A percentile compares a stretch with the other conserved stretches of the same genome.
Conservation (phyloP, 768 basidiomycete genomes). For the Suillus placidus region DNA sequence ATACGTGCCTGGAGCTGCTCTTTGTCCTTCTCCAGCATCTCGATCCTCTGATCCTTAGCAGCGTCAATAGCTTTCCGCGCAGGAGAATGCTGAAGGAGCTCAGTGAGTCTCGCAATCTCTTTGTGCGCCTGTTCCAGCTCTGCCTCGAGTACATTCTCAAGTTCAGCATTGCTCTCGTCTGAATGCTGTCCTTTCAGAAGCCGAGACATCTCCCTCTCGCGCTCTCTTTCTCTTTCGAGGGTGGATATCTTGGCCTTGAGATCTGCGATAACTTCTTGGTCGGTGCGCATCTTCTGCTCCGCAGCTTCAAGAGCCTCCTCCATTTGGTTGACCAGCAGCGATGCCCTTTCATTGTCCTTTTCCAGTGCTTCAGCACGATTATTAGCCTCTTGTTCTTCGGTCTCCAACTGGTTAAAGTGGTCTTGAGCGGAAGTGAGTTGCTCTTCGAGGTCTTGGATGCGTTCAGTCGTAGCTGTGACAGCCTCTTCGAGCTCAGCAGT, state of each 20-base stretch:
- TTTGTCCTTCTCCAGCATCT: slow-evolving; percentile 74
- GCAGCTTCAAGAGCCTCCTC: slow-evolving; percentile 77
- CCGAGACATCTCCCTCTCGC: slow-evolving; percentile 27
- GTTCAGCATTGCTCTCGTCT: slow-evolving; percentile 52
- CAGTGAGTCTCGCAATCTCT: slow-evolving; percentile 73
- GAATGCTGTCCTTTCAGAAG: slow-evolving; percentile 20
- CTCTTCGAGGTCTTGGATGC: slow-evolving; percentile 57
- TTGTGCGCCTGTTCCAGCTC: slow-evolving; percentile 78
- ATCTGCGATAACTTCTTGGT: slow-evolving; percentile 54
- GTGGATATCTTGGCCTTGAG: slow-evolving; percentile 53
- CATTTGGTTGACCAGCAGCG: slow-evolving; percentile 65
- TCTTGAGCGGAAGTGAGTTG: slow-evolving; percentile 52
- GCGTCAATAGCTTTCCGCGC: slow-evolving; percentile 77
- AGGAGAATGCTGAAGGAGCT: slow-evolving; percentile 69
- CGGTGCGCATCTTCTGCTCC: slow-evolving; percentile 68
- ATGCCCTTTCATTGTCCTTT: slow-evolving; percentile 52
- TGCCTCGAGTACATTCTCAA: slow-evolving; percentile 63
- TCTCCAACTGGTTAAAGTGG: slow-evolving; percentile 45
- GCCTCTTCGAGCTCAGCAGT: slow-evolving; percentile 63
- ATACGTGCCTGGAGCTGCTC: slow-evolving; percentile 77
- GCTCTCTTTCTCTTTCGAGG: slow-evolving; percentile 61
- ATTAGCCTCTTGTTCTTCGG: slow-evolving; percentile 49
- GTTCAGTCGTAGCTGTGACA: slow-evolving; percentile 52
- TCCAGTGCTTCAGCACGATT: slow-evolving; percentile 55
- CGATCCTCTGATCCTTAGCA: slow-evolving; percentile 75